Conservation (phyloP, 1,284 basidiomycete species). For the Flammula alnicola region DNA sequence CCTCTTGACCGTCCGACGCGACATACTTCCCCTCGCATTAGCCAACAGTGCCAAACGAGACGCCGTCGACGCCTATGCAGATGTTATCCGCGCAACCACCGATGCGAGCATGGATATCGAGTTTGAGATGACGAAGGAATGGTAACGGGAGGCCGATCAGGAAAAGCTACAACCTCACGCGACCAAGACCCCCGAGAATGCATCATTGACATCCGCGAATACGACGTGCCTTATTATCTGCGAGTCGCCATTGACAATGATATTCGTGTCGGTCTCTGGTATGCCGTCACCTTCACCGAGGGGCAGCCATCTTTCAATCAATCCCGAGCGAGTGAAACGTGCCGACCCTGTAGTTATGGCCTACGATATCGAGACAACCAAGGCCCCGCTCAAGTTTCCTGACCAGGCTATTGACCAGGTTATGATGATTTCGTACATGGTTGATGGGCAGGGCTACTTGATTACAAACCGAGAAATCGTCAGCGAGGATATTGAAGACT, state of each 20-base stretch:
- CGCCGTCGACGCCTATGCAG: slow-evolving; percentile 97
- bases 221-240: slow-evolving; percentile 97
- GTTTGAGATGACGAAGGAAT: slow-evolving; percentile 60
- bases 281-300: slow-evolving; percentile 83
- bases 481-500: slow-evolving; percentile 96
- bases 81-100: slow-evolving; percentile 87
- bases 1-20: slow-evolving; percentile 85
- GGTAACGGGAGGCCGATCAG: slow-evolving; percentile 50
- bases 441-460: slow-evolving; percentile 95
- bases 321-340: slow-evolving; percentile 89
- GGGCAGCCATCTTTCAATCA: slow-evolving; percentile 81
- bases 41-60: slow-evolving; percentile 93
- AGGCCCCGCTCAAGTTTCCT: slow-evolving; percentile 98
- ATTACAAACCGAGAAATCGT: slow-evolving; percentile 99
- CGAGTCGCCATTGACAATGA: slow-evolving; percentile 99
- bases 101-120: slow-evolving; percentile 66
- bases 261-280: slow-evolving; percentile 97
- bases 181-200: slow-evolving; percentile 87
- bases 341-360: slow-evolving; percentile 99
- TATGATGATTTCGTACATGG: slow-evolving; percentile 99
- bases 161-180: slow-evolving; percentile 43
- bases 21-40: slow-evolving; percentile 88
- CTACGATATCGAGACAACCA: slow-evolving; percentile 98
- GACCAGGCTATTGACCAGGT: slow-evolving; percentile 96
- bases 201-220: slow-evolving; percentile 95